Conservation (phyloP, 1,284 basidiomycete species). For the Naganishia liquefaciens region DNA sequence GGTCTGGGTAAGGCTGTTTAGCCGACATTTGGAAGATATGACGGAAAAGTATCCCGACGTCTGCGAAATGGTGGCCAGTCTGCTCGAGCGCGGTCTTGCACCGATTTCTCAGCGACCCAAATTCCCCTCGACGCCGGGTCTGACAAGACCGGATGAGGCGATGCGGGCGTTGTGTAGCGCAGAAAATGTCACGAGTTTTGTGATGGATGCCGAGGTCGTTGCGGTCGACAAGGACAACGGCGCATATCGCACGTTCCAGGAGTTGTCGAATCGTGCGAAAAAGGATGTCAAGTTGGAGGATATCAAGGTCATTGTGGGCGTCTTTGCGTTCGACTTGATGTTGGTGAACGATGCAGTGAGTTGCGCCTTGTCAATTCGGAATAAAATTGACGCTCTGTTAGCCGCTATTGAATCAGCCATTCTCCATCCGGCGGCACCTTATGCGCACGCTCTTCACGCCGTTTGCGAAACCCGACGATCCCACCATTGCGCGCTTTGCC, state of each 20-base stretch:
- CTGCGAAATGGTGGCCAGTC: slow-evolving; percentile 59
- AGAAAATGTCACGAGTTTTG: slow-evolving; percentile 67
- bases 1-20: slow-evolving; percentile 71
- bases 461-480: slow-evolving; percentile 51
- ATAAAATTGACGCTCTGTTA: slow-evolving; percentile 45
- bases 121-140: slow-evolving; percentile 39
- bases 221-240: slow-evolving; percentile 84
- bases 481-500: slow-evolving; percentile 64
- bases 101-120: slow-evolving; percentile 34
- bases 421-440: slow-evolving; percentile 69
- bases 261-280: slow-evolving; percentile 88
- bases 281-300: slow-evolving; percentile 97
- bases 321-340: slow-evolving; percentile 93
- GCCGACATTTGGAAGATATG: slow-evolving; percentile 89
- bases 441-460: slow-evolving; percentile 65
- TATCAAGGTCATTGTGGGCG: slow-evolving; percentile 90
- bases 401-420: slow-evolving; percentile 70
- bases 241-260: slow-evolving; percentile 94
- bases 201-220: slow-evolving; percentile 94
- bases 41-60: slow-evolving; percentile 93
- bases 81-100: slow-evolving; percentile 48
- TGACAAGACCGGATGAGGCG: slow-evolving; percentile 37
- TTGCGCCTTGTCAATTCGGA: slow-evolving; percentile 10
- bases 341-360: slow-evolving; percentile 89
- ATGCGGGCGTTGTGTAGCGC: slow-evolving; percentile 42